Conservation (phyloP, 2,329 filamentous ascomycete species). For the Aspergillus sp. region DNA sequence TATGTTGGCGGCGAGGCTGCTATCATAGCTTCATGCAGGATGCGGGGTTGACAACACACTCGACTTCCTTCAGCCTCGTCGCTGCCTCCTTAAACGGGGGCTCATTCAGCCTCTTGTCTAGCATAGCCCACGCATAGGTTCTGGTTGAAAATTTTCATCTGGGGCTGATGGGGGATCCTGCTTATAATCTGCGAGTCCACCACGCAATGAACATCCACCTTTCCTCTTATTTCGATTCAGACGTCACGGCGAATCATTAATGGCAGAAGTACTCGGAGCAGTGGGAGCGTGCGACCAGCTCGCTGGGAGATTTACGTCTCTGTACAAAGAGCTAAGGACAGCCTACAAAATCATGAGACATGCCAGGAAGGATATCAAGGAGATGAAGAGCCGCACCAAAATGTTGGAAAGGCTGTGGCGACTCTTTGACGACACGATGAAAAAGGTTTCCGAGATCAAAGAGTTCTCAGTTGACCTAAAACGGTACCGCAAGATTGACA, state of each 20-base stretch:
- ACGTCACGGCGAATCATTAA: rapidly evolving
- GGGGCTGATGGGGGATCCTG: too few species aligned
- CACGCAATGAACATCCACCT: too few species aligned
- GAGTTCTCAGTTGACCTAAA: background rate
- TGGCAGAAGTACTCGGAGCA: background rate
- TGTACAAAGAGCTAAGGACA: background rate
- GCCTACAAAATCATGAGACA: background rate
- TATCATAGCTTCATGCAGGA: too few species aligned
- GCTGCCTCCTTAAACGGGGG: too few species aligned
- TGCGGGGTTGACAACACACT: too few species aligned
- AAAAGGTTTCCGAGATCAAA: background rate
- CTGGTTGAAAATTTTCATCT: too few species aligned
- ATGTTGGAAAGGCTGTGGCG: background rate
- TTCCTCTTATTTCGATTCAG: too few species aligned
- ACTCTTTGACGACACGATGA: background rate
- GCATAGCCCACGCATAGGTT: too few species aligned
- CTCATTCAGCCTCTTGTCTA: too few species aligned
- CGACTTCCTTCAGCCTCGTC: too few species aligned
- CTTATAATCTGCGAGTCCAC: too few species aligned
- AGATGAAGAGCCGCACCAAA: background rate
- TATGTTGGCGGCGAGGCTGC: too few species aligned
- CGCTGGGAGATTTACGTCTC: background rate
- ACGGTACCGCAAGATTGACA: background rate
- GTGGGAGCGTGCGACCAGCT: background rate
- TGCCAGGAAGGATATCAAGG: background rate